Evolutionary conservation across 148 eudicot genomes (phyloP), one percentile per base, ranked within the genome.

Genomic region (Tetragonia tetragonoides): DNA sequence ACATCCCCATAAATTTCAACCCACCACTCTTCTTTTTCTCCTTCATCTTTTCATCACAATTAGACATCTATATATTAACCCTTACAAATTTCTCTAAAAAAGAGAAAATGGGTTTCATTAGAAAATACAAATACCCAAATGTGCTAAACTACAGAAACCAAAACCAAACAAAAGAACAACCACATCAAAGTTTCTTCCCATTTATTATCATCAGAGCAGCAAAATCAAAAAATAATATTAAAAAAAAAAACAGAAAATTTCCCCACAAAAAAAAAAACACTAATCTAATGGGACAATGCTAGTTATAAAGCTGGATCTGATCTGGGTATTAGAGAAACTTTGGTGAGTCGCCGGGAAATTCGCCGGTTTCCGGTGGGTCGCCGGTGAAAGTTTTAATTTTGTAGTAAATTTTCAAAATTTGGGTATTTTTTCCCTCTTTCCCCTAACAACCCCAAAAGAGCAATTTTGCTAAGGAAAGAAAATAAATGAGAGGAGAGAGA

Each of bases 1-100:
- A 91, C 79, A 73, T 69, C 60, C 92, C 89, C 87, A 91, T 91
- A 28, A 83, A 76, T 79, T 83, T 84, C 70, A 81, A 81, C n/a
- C 83, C 81, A 57, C 86, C 83, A 72, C 84, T 72, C 73, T 77
- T 79, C 49, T 78, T 83, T 83, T 83, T 86, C 17, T 79, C 70
- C 38, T 83, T 86, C 84, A 83, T 81, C 70, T 83, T 86, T 49
- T 75, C 88, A 69, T 86, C 84, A 80, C 71, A 20, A 70, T 63
- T 72, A 37, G 84, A 76, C 82, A 78, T 84, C 62, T 75, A 75
- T 51, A 21, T 17, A n/a, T 2, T 6, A 20, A 18, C 42, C 44
- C 51, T 8, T 2, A 56, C 38, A 56, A 17, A 67, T 8, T 34
- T 46, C 59, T 20, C 23, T 39, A 7, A 24, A 70, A 70, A 4